Conservation (phyloP, 1,139 yeast genomes). For the Pichia sp. region DNA sequence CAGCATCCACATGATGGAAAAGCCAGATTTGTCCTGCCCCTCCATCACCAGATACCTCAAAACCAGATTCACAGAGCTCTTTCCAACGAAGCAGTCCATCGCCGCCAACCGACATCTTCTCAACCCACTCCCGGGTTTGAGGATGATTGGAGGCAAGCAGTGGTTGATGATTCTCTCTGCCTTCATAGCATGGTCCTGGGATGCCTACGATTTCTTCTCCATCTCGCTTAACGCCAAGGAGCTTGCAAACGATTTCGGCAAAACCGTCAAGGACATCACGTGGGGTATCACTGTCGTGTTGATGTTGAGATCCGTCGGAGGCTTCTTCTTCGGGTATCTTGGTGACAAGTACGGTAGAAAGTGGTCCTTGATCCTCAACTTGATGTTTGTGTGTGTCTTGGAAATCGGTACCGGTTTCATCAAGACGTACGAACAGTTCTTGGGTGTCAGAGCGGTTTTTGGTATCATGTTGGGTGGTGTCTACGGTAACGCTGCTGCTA, state of each 20-base stretch:
- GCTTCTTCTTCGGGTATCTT: conserved; percentile 60
- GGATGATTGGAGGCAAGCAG: conserved; percentile 42
- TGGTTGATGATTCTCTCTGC: conserved; percentile 66
- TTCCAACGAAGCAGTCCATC: conserved; percentile 37
- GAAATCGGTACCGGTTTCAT: conserved; percentile 75
- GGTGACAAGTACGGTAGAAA: conserved; percentile 72
- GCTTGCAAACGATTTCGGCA: conserved; percentile 51
- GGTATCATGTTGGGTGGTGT: conserved; percentile 72
- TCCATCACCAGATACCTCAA: conserved; percentile 35
- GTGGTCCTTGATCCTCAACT: conserved; percentile 59
- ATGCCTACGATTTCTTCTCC: conserved; percentile 73
- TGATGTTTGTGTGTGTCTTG: conserved; percentile 49
- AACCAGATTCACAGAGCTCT: conserved; percentile 41
- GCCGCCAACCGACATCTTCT: conserved; percentile 32
- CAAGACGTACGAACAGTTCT: conserved; percentile 56
- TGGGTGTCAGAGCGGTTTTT: conserved; percentile 65
- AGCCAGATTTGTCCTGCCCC: conserved; percentile 28
- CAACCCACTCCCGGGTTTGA: conserved; percentile 54
- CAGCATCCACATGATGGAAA: conserved; percentile 16
- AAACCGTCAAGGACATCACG: conserved; percentile 51
- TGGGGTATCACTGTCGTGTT: conserved; percentile 81
- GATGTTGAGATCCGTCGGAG: conserved; percentile 79
- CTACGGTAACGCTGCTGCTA: conserved; percentile 64
- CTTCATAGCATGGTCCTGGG: conserved; percentile 73
- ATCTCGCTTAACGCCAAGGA: conserved; percentile 57